phyloP scores from a whole-genome alignment of 2,329 filamentous ascomycete genomes.

The Trichophyton benhamiae region DNA sequence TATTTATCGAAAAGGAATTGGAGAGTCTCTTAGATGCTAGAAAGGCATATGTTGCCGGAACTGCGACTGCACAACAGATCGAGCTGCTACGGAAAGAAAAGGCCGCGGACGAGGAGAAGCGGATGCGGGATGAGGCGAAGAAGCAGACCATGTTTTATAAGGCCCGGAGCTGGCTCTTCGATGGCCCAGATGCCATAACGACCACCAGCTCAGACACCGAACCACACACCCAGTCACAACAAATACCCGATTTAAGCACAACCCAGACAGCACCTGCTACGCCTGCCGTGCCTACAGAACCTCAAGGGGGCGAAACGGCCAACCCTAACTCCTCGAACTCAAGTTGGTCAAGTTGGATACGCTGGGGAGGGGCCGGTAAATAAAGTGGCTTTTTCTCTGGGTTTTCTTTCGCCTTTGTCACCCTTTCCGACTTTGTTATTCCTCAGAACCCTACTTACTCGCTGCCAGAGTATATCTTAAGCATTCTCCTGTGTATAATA shows the following conservation, averaged over 20 bases:
- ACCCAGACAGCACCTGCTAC: neutral
- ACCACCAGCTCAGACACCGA: neutral
- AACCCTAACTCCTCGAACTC: neutral
- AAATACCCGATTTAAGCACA: neutral
- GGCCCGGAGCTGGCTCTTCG: conserved; percentile 28
- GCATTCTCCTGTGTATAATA: conserved; percentile 1
- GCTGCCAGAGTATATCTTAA: neutral
- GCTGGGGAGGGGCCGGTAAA: neutral
- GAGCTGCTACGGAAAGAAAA: conserved; percentile 35
- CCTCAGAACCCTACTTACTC: neutral
- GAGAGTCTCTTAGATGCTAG: conserved; percentile 32
- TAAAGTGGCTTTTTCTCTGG: neutral
- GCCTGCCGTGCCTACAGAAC: neutral
- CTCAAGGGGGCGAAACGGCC: neutral
- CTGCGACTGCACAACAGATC: conserved; percentile 30
- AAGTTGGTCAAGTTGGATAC: neutral
- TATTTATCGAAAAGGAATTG: conserved; percentile 45
- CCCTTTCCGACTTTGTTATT: no score
- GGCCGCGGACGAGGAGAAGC: conserved; percentile 31
- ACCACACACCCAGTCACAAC: neutral
- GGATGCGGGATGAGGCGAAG: conserved; percentile 29
- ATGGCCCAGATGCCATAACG: conserved; percentile 15
- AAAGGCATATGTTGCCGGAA: conserved; percentile 29
- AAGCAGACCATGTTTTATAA: conserved; percentile 28
- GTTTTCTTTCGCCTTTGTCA: neutral